These are phyloP conservation scores for Globisporangium recalcitrans DNA, from an alignment of 352 stramenopile genomes.

Conservation along the genomic window DNA sequence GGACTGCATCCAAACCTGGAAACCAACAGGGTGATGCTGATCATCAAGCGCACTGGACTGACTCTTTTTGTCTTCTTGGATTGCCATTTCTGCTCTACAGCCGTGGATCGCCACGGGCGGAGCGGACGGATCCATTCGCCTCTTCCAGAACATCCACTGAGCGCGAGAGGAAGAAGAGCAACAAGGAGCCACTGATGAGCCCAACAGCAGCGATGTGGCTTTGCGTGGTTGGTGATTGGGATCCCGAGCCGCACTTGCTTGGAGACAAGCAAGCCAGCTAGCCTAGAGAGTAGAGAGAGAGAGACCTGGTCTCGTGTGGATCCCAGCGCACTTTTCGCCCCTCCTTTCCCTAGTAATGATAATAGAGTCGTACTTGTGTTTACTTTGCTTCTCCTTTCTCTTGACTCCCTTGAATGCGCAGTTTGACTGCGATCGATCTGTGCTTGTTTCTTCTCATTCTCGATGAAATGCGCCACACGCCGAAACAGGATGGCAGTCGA, in stretches of 20 bases:
- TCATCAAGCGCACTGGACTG: conserved; percentile 22
- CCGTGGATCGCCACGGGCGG: conserved; percentile 93
- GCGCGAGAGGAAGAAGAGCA: neutral
- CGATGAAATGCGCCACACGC: neutral
- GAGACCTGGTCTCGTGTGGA: too few species aligned
- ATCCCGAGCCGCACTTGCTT: neutral
- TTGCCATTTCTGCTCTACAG: conserved; percentile 19
- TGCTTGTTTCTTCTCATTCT: neutral
- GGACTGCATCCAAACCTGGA: neutral
- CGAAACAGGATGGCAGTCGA: neutral
- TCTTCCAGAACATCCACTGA: conserved; percentile 97
- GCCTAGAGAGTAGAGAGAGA: neutral
- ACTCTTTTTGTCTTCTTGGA: conserved; percentile 22
- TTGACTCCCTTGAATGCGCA: neutral
- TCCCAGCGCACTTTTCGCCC: neutral
- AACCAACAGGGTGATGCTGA: neutral
- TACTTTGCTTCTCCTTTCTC: neutral
- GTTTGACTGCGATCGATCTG: neutral
- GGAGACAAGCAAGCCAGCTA: neutral
- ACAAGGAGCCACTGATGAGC: conserved; percentile 9
- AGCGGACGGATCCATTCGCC: conserved; percentile 92
- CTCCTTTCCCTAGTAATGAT: conserved; percentile 8
- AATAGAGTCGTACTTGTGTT: conserved; percentile 16
- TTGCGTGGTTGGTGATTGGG: neutral
- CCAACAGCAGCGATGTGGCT: too few species aligned